phyloP scores from a whole-genome alignment of 2,329 filamentous ascomycete species.

The Alternaria triticimaculans region DNA sequence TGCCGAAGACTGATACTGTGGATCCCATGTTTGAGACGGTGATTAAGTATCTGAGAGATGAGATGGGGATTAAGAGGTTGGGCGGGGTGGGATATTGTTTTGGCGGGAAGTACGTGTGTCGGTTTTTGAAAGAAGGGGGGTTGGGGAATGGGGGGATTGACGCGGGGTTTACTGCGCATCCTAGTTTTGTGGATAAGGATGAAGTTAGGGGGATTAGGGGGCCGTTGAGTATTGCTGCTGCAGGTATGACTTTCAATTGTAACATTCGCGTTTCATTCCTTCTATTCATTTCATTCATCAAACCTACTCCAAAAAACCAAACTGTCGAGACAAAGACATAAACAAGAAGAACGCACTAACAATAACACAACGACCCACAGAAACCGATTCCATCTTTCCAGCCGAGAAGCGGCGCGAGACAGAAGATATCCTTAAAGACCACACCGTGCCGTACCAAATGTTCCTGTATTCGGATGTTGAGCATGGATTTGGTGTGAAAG shows the following conservation, averaged over 20 bases:
- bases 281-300: neutral
- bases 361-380: conserved; percentile 47
- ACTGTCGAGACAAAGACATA: neutral
- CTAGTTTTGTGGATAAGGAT: conserved; percentile 70
- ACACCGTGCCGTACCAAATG: conserved; percentile 72
- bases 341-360: neutral
- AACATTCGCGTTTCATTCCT: neutral
- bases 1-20: conserved; percentile 52
- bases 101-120: conserved; percentile 66
- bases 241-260: conserved; percentile 50
- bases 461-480: conserved; percentile 73
- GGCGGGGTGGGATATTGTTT: conserved; percentile 77
- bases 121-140: conserved; percentile 64
- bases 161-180: conserved; percentile 77
- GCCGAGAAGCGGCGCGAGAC: conserved; percentile 61
- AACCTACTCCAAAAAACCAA: neutral
- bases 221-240: conserved; percentile 68
- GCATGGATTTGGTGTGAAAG: conserved; percentile 79
- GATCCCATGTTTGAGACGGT: conserved; percentile 62
- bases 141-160: conserved; percentile 54
- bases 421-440: conserved; percentile 65
- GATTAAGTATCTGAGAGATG: conserved; percentile 65
- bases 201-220: conserved; percentile 65
- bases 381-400: conserved; percentile 67
- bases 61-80: conserved; percentile 61